phyloP scores from a whole-genome alignment of 352 stramenopile genomes.

The Phytophthora pinifolia region DNA sequence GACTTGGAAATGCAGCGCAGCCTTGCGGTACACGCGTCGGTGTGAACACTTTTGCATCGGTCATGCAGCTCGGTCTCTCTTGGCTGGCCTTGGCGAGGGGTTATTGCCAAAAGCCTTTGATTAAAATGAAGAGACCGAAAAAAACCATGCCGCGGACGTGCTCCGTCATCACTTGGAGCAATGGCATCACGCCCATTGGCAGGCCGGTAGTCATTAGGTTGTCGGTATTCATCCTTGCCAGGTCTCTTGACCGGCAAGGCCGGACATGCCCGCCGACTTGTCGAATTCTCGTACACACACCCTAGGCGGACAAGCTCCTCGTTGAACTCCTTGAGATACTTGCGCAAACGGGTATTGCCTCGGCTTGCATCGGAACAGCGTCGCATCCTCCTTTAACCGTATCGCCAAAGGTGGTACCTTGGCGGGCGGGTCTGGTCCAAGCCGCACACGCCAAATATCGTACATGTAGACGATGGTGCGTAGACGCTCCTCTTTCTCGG shows the following conservation, averaged over 20 bases:
- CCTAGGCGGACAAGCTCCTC: slow-evolving; percentile 4
- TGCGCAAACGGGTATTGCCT: slow-evolving; percentile 4
- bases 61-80: slow-evolving; percentile 28
- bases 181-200: slow-evolving; percentile 24
- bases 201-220: slow-evolving; percentile 21
- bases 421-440: too few relatives aligned
- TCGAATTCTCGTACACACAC: slow-evolving; percentile 1
- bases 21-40: slow-evolving; percentile 1
- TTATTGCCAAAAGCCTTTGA: slow-evolving; percentile 10
- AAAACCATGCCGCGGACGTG: not conserved
- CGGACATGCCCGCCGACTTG: slow-evolving; percentile 15
- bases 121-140: slow-evolving; percentile 19
- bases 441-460: too few relatives aligned
- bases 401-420: slow-evolving; percentile 8
- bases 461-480: too few relatives aligned
- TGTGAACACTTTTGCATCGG: slow-evolving; percentile 8
- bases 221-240: slow-evolving; percentile 11
- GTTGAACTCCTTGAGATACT: slow-evolving; percentile 10
- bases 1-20: slow-evolving; percentile 2
- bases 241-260: slow-evolving; percentile 15
- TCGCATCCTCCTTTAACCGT: not conserved
- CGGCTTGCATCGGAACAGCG: slow-evolving; percentile 6
- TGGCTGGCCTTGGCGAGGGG: slow-evolving; percentile 1
- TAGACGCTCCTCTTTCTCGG: too few relatives aligned
- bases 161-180: slow-evolving; percentile 7